Evolutionary conservation across 2,329 filamentous ascomycete species (phyloP).

Genomic region (Teratosphaeria destructans): DNA sequence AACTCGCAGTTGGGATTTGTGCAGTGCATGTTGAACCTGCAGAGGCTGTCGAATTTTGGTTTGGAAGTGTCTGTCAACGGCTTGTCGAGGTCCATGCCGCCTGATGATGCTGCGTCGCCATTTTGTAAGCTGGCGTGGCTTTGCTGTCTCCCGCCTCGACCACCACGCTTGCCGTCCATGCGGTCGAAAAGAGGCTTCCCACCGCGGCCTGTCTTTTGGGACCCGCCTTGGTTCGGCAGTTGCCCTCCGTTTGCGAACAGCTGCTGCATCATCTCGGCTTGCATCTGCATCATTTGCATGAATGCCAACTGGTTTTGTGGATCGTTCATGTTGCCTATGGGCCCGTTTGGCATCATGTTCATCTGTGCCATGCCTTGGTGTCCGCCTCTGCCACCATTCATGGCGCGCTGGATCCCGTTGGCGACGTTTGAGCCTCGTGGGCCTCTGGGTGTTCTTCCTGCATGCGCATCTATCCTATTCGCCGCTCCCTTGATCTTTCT

Average conservation of each 20-base stretch:
- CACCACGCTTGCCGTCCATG: constrained; percentile 41
- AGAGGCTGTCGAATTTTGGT: constrained; percentile 55
- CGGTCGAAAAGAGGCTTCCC: constrained; percentile 65
- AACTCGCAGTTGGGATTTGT: constrained; percentile 84
- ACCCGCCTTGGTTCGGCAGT: background rate
- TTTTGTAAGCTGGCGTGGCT: background rate
- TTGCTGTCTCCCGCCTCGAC: background rate
- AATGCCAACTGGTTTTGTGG: constrained; percentile 63
- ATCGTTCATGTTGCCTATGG: constrained; percentile 32
- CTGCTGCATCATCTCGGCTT: constrained; percentile 64
- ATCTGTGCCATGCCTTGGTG: constrained; percentile 9
- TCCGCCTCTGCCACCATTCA: constrained; percentile 18
- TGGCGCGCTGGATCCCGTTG: constrained; percentile 31
- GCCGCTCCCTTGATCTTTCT: constrained; percentile 65
- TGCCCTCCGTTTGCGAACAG: constrained; percentile 2
- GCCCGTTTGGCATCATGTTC: constrained; percentile 34
- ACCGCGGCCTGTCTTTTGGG: constrained; percentile 15
- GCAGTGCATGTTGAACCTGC: constrained; percentile 83
- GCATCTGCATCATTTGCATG: constrained; percentile 51
- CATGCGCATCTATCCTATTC: constrained; percentile 72
- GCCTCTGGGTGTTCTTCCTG: constrained; percentile 56
- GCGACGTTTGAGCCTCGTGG: constrained; percentile 43
- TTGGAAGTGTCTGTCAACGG: constrained; percentile 40
- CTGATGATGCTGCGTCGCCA: constrained; percentile 19
- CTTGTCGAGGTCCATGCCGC: constrained; percentile 54